These are phyloP conservation scores for Fusarium mundagurra DNA, from an alignment of 2,329 filamentous ascomycete genomes.

Conservation along the genomic window DNA sequence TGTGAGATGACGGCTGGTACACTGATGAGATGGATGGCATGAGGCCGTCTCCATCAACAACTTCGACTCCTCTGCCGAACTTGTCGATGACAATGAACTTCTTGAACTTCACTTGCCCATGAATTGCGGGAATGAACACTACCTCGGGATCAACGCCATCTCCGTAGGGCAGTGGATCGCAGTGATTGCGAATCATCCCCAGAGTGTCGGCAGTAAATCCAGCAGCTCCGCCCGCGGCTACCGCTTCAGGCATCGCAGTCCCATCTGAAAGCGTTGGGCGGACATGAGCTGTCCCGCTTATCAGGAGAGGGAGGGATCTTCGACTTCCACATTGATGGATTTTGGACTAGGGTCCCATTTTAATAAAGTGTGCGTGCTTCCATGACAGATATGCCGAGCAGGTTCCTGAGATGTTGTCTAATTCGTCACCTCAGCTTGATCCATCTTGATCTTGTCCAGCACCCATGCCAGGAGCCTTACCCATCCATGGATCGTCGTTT, in stretches of 20 bases:
- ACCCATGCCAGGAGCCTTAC: fast-evolving
- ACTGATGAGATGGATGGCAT: neutral
- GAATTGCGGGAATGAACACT: neutral
- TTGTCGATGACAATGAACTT: neutral
- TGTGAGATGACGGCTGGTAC: neutral
- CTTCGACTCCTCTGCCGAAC: neutral
- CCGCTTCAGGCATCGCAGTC: neutral
- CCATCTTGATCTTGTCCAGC: neutral
- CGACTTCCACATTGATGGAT: fast-evolving
- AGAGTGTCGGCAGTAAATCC: neutral
- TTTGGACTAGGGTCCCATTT: neutral
- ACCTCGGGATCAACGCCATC: neutral
- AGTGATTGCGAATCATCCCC: neutral
- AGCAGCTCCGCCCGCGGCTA: fast-evolving
- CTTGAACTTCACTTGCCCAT: fast-evolving
- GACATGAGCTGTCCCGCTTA: neutral
- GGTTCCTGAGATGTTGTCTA: neutral
- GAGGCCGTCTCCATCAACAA: neutral
- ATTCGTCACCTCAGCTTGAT: neutral
- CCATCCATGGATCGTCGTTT: neutral
- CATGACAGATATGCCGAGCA: neutral
- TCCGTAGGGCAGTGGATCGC: neutral
- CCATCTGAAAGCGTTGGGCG: neutral
- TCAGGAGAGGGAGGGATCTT: neutral
- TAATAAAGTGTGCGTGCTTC: neutral